A percentile compares a stretch with the other conserved stretches of the same genome.
phyloP scores from a whole-genome alignment of 768 basidiomycete species.

The Gautieria morchelliformis region DNA sequence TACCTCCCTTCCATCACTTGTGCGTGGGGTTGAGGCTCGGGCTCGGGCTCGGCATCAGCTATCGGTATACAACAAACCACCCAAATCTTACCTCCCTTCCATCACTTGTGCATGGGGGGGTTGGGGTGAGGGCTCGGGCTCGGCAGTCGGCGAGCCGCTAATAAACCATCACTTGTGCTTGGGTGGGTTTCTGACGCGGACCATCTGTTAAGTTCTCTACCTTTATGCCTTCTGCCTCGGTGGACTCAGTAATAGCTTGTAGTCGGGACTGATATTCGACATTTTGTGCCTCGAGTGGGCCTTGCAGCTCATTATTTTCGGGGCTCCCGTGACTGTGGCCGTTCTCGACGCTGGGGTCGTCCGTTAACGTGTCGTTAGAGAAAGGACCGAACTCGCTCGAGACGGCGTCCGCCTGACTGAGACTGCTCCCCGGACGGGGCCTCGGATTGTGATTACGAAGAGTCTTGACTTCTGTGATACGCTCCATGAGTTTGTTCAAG shows the following conservation, averaged over 20 bases:
- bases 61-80: background rate
- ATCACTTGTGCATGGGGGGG: no score
- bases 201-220: slow-evolving; percentile 91
- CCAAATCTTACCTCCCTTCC: slow-evolving; percentile 51
- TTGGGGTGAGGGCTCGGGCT: no score
- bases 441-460: slow-evolving; percentile 69
- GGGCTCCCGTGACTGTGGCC: slow-evolving; percentile 49
- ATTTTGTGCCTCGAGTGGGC: slow-evolving; percentile 47
- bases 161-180: slow-evolving; percentile 63
- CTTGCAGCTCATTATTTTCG: slow-evolving; percentile 65
- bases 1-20: no score
- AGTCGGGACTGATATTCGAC: slow-evolving; percentile 48
- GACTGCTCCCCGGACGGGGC: slow-evolving; percentile 81
- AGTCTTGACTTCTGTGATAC: slow-evolving; percentile 86
- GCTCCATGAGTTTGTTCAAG: slow-evolving; percentile 86
- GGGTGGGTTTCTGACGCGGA: slow-evolving; percentile 70
- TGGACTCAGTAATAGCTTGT: slow-evolving; percentile 37
- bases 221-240: slow-evolving; percentile 77
- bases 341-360: slow-evolving; percentile 79
- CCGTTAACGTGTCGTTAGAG: slow-evolving; percentile 70
- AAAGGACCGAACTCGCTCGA: slow-evolving; percentile 84
- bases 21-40: no score
- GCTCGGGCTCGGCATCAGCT: no score
- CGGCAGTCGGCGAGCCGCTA: no score
- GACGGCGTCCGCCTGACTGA: slow-evolving; percentile 76